Base-by-base conservation (phyloP, 2,329 filamentous ascomycete species). In the Mycosphaerella sp. region DNA sequence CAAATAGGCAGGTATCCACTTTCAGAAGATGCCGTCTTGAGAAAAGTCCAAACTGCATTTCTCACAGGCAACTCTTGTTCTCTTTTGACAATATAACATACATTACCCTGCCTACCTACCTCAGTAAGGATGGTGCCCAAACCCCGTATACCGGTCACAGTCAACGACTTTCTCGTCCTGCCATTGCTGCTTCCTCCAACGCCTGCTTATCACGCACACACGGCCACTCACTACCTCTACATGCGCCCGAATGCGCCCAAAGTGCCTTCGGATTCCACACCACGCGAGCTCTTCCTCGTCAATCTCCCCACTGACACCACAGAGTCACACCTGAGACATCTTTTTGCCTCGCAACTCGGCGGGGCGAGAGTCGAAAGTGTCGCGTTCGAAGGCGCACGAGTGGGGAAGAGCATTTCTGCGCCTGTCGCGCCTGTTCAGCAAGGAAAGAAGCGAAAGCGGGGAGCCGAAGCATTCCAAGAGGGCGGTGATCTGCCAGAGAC, bases 261-360 rank as follows among this genome's bases (percentile, higher is more conserved):
- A 72, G 79, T 87, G 40, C 83, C 87, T 11, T 86, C 86, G 6
- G 77, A 80, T 51, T 80, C 87, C 70, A 86, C 92, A 63, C 75
- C 82, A 12, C 84, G 91, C 63, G 90, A 87, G 57, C 78, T 98
- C 14, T 98, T 95, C 72, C 69, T 95, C n/a, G 87, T 91, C 59
- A 97, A 98, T 66, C 74, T 95, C 0, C 93, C 93, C 6, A 78
- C 86, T 59, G 91, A 96, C 67, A 85, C 89, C 55, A 95, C 89
- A 4, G 84, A 89, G 53, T 70, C 77, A 1, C 87, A 91, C 64
- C 78, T 97, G 41, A 84, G 89, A 43, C 78, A 83, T 41, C 74
- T 97, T 0, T 95, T 97, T 62, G 74, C 81, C 0, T 76, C 79
- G 0, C 80, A 95, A 12, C 78, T 96, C 0, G 86, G 88, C 7